Percentiles rank a stretch among this genome's conserved stretches.
Evolutionary conservation across 2,329 filamentous ascomycete genomes (phyloP).

Genomic region (Cordyceps javanica): DNA sequence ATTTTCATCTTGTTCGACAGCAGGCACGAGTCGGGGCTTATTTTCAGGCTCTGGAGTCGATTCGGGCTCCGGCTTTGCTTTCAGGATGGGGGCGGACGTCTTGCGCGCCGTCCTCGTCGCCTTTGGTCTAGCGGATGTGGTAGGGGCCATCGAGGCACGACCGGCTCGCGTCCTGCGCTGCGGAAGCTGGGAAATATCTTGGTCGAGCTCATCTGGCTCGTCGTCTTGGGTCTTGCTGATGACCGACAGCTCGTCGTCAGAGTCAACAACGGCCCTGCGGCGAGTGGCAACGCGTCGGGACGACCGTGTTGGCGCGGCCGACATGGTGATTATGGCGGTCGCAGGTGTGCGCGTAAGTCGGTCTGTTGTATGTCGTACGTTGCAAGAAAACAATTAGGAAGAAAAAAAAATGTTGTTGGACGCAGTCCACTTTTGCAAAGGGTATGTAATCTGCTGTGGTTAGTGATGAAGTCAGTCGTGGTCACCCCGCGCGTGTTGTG

Average conservation of each 20-base stretch:
- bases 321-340: slow-evolving; percentile 21
- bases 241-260: slow-evolving; percentile 67
- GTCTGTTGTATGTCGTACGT: background rate
- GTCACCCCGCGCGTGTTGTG: slow-evolving; percentile 17
- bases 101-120: slow-evolving; percentile 36
- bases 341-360: background rate
- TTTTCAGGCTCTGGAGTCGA: slow-evolving; percentile 7
- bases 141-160: slow-evolving; percentile 40
- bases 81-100: slow-evolving; percentile 26
- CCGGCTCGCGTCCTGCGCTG: slow-evolving; percentile 24
- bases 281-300: slow-evolving; percentile 47
- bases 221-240: slow-evolving; percentile 47
- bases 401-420: background rate
- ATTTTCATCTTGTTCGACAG: slow-evolving; percentile 2
- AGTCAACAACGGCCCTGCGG: slow-evolving; percentile 70
- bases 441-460: slow-evolving; percentile 3
- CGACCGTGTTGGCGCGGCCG: slow-evolving; percentile 34
- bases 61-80: slow-evolving; percentile 13
- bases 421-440: background rate
- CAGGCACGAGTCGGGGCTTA: background rate
- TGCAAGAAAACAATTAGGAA: background rate
- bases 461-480: slow-evolving; percentile 6
- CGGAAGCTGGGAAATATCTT: slow-evolving; percentile 52
- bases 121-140: slow-evolving; percentile 29
- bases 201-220: slow-evolving; percentile 64